Evolutionary conservation across 495 filamentous ascomycete genomes (phyloP).

Genomic region (Penicillium lagena): DNA sequence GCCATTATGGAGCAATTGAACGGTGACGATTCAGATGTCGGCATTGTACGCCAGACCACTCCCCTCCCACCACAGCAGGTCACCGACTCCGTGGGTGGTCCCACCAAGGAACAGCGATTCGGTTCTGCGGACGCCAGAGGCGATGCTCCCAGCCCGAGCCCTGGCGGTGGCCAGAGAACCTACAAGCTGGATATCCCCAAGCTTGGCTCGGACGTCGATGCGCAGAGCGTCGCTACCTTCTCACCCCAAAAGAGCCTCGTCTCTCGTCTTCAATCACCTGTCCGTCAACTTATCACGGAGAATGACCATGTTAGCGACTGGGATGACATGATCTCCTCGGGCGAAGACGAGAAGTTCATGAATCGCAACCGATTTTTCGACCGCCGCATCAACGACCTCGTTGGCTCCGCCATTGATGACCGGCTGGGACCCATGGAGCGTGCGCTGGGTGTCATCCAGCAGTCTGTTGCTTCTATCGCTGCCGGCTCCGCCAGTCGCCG

Average conservation of each 20-base stretch:
- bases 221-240: conserved; percentile 29
- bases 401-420: conserved; percentile 70
- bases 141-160: conserved; percentile 72
- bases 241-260: conserved; percentile 33
- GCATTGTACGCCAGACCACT: conserved; percentile 56
- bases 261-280: conserved; percentile 43
- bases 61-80: conserved; percentile 36
- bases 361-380: conserved; percentile 77
- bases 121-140: conserved; percentile 52
- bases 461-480: conserved; percentile 50
- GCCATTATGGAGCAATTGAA: conserved; percentile 80
- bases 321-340: conserved; percentile 78
- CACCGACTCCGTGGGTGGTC: conserved; percentile 31
- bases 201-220: conserved; percentile 34
- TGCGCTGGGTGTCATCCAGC: conserved; percentile 67
- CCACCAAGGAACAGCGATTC: conserved; percentile 50
- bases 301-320: conserved; percentile 77
- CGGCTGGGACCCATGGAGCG: conserved; percentile 73
- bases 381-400: conserved; percentile 75
- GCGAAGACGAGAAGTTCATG: conserved; percentile 74
- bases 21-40: conserved; percentile 57
- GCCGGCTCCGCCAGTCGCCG: conserved; percentile 29
- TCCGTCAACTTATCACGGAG: conserved; percentile 61
- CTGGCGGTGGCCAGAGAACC: conserved; percentile 48
- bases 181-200: conserved; percentile 39